Base-by-base conservation (phyloP, 2,329 filamentous ascomycete species). In the Diaporthe batatas region DNA sequence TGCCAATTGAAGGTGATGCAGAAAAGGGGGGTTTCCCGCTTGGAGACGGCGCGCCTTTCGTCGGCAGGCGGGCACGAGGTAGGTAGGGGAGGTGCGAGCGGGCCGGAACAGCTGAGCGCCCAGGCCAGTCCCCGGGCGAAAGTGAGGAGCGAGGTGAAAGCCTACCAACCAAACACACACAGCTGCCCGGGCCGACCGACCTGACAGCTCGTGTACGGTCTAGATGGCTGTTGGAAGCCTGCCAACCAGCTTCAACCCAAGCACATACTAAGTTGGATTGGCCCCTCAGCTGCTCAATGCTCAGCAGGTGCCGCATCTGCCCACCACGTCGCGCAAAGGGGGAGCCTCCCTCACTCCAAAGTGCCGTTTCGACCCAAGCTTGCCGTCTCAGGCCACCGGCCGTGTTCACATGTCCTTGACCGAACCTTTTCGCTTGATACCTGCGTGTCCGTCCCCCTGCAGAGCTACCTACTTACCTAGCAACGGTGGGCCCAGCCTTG, bases 71-170 rank as follows among this genome's bases (percentile, higher is more conserved):
- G 44, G 44, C 57, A 32, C 16, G 8, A 36, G 59, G 59, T 44
- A 65, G 44, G 59, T n/a, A n/a, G n/a, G n/a, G n/a, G n/a, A n/a
- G 59, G 44, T 65, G 21, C n/a, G 42, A 36, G 59, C 59, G 59
- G 59, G 59, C 59, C 59, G 44, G 44, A 51, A 36, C 36, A 44
- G 58, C 39, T 62, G 58, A 42, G 36, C 21, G 11, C 36, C 36
- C 39, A 42, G 14, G 12, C 14, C 39, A 42, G 39, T 42, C 12
- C 1, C 14, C 39, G 39, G 39, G 6, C 39, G n/a, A 7, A 65
- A n/a, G 25, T 34, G 29, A 65, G 34, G 59, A 36, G 59, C 32
- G 59, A 29, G 34, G 21, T 34, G 55, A n/a, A 5, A 39, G 34
- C 14, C n/a, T 12, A 67, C 62, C 47, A 36, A 36, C 59, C 62